Base-by-base conservation (phyloP, 73 alveolate genomes). In the Paraurostyla sp. region DNA sequence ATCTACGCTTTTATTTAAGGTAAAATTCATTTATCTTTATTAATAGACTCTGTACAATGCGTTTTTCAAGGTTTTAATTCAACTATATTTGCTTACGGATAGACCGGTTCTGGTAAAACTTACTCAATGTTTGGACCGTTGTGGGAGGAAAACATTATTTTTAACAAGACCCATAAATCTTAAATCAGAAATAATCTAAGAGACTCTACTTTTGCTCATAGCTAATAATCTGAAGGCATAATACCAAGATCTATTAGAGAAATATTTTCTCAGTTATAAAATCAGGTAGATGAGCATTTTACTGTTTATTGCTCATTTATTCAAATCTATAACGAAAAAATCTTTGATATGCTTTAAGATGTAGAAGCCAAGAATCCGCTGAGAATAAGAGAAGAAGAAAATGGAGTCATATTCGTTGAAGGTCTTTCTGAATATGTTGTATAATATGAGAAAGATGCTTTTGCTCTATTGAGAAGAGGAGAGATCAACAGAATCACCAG, bases 391-490 rank as follows among this genome's bases (percentile, higher is more conserved):
- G 96, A 94, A 87, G 98, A 96, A 62, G 89, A 80, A 75, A 68
- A 25, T 2, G 69, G 76, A 25, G 96, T 97, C 43, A 84, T 96
- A 6, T 92, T 50, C 54, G 96, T 92, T 7, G 97, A 93, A 52
- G 96, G 96, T 11, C 71, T 96, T 18, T 73, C 97, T 35, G 99
- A 96, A 75, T 96, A 96, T 81, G 93, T 89, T 22, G 97, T 96
- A 27, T 43, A 83, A 13, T 82, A 82, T 41, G 87, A 80, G 6
- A 59, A 78, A 30, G 99, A 96, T 62, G 80, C 96, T 51, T 57
- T 87, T 51, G 92, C 90, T 20, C 83, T 96, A 18, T 90, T 96
- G 71, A 94, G 85, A 68, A 92, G 97, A 36, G 97, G 97, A 23
- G 91, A 87, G 56, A 63, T 49, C 41, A 83, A 84, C 42, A 51